These are phyloP conservation scores for Penicillium sp. DNA, from an alignment of 2,329 filamentous ascomycete genomes.

Conservation along the genomic window DNA sequence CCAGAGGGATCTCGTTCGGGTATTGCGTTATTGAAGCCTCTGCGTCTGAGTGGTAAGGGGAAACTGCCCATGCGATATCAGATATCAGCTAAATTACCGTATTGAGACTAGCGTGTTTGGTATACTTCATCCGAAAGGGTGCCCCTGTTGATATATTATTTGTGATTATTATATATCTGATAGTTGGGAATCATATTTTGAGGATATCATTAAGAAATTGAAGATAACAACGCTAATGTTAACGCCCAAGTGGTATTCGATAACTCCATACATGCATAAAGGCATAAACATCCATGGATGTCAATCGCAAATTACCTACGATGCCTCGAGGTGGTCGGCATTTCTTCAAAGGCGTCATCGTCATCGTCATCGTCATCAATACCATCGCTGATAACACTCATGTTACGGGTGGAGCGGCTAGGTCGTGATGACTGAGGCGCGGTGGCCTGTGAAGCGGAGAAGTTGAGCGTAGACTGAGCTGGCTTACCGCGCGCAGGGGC, in stretches of 20 bases:
- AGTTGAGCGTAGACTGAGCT: constrained; percentile 45
- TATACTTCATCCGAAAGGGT: background rate
- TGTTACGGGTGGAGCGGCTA: constrained; percentile 33
- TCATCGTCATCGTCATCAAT: constrained; percentile 42
- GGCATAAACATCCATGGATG: background rate
- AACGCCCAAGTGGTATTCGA: background rate
- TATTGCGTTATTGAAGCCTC: background rate
- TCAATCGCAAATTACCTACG: constrained; percentile 23
- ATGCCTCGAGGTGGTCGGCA: constrained; percentile 24
- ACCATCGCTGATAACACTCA: constrained; percentile 42
- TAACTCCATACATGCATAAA: constrained; percentile 11
- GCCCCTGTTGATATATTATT: background rate
- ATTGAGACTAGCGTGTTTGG: background rate
- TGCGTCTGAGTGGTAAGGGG: background rate
- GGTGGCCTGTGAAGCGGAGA: constrained; percentile 41
- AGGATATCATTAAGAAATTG: background rate
- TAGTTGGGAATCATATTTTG: background rate
- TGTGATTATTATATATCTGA: background rate
- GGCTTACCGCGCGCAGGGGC: constrained; percentile 28
- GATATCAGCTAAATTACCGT: background rate
- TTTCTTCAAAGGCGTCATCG: constrained; percentile 50
- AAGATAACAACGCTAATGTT: background rate
- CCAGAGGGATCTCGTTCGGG: no score
- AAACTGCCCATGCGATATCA: background rate
- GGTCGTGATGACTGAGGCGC: constrained; percentile 30